Percentiles rank a stretch among this genome's conserved stretches.
phyloP scores from a whole-genome alignment of 805 yeast species.

The Kluyveromyces dobzhanskii region DNA sequence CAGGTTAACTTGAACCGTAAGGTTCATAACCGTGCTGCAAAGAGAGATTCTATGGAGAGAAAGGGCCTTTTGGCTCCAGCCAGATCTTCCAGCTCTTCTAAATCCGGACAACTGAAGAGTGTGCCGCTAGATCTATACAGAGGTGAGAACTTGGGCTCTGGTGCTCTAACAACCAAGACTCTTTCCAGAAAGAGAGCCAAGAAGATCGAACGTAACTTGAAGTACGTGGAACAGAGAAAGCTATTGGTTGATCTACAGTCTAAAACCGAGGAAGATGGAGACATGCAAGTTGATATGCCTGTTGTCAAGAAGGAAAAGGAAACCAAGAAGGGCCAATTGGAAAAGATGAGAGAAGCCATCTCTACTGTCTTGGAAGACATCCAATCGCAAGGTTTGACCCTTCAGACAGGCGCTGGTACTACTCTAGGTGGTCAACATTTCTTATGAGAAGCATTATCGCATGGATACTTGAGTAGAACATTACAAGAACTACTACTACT shows the following conservation, averaged over 20 bases:
- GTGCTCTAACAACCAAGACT: conserved; percentile 43
- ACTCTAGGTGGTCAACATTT: conserved; percentile 71
- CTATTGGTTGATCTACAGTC: conserved; percentile 42
- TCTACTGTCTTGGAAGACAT: conserved; percentile 65
- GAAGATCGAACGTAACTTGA: conserved; percentile 72
- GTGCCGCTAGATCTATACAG: conserved; percentile 37
- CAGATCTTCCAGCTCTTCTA: conserved; percentile 36
- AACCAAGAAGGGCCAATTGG: conserved; percentile 32
- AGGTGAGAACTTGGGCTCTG: conserved; percentile 17
- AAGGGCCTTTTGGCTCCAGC: conserved; percentile 36
- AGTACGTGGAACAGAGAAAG: conserved; percentile 56
- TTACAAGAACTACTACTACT: no score
- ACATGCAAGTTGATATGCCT: conserved; percentile 38
- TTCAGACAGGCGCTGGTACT: conserved; percentile 63
- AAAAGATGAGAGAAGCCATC: conserved; percentile 49
- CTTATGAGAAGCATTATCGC: conserved; percentile 29
- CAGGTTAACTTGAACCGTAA: conserved; percentile 44
- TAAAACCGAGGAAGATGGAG: conserved; percentile 32
- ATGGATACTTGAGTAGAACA: no score
- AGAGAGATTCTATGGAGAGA: conserved; percentile 45
- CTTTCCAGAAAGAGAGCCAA: conserved; percentile 70
- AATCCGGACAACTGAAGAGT: conserved; percentile 34
- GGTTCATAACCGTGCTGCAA: conserved; percentile 42
- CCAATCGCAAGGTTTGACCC: conserved; percentile 37
- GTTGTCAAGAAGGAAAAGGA: conserved; percentile 16